Evolutionary conservation across 2,329 filamentous ascomycete genomes (phyloP), one percentile per base, ranked within the genome.

Genomic region (Sphaceloma murrayae): DNA sequence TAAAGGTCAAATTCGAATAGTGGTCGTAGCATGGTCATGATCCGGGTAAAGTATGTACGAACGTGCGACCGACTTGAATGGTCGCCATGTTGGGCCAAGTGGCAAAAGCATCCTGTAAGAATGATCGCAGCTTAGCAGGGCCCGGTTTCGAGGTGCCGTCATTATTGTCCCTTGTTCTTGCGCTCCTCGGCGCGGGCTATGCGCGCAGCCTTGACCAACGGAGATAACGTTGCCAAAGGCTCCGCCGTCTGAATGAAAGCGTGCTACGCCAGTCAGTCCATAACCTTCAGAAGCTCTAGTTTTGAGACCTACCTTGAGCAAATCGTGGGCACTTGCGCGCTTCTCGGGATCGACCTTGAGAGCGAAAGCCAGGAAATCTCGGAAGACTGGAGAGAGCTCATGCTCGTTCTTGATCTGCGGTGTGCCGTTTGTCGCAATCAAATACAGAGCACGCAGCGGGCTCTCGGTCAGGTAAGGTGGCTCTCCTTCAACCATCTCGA

Each of bases 401-500:
- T 88, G 77, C 63, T 94, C 86, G 51, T 95, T 87, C 67, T 96
- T 96, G 66, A 98, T 94, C 43, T 81, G 74, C 2, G 91, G 91
- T 11, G 91, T 96, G 36, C 91, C 91, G 58, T 94, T 94, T 24
- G 91, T 96, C 44, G 91, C 91, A 62, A 98, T 98, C 55, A 98
- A 68, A 73, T 91, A 98, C 27, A 98, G 73, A 1, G 91, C 91
- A 49, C 89, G 80, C 17, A 98, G 73, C 4, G 91, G 91, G 27
- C 86, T 93, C 63, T 98, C 91, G 29, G 88, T 96, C 48, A 98
- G 72, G 61, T 96, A 98, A 17, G 91, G 91, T 9, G 91, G 91
- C 63, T 96, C 91, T 61, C 89, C 91, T 67, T 96, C 91, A 52
- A 98, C 94, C 91, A 98, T 98, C 65, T 98, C 91, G 57, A 98